Percentiles rank a stretch among this genome's conserved stretches.
Conservation (phyloP, 768 basidiomycete species). For the Exsudoporus frostii region DNA sequence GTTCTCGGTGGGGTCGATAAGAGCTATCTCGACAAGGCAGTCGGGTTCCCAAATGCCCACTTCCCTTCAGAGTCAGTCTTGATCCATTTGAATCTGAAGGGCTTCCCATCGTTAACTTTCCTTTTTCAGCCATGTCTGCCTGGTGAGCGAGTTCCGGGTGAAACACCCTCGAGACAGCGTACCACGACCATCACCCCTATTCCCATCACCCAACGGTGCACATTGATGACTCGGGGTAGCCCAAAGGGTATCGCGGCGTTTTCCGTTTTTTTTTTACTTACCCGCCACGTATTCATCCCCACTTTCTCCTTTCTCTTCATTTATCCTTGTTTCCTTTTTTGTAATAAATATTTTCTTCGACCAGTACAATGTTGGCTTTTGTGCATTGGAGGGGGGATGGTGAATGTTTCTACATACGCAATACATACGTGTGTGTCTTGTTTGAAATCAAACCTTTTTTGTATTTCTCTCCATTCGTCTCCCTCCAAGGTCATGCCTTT, state of each 20-base stretch:
- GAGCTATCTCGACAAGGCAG: conserved; percentile 80
- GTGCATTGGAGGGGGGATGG: conserved; percentile 20
- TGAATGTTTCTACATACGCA: conserved; percentile 16
- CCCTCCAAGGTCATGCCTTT: not conserved
- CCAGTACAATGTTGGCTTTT: conserved; percentile 28
- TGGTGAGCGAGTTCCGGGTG: conserved; percentile 74
- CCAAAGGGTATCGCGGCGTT: conserved; percentile 5
- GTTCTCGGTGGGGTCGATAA: conserved; percentile 88
- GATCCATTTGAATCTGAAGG: conserved; percentile 5
- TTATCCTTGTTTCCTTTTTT: conserved; percentile 23
- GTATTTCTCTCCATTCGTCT: conserved; percentile 4
- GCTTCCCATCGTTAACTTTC: not conserved
- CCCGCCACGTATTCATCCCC: conserved; percentile 5
- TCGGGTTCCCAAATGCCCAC: conserved; percentile 95
- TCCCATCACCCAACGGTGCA: conserved; percentile 38
- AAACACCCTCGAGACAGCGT: conserved; percentile 59
- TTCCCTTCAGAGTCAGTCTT: conserved; percentile 94
- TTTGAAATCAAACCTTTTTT: conserved; percentile 15
- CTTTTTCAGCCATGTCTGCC: conserved; percentile 61
- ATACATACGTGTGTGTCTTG: conserved; percentile 17
- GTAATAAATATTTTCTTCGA: conserved; percentile 24
- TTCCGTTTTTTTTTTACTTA: not conserved
- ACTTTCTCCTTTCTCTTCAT: conserved; percentile 16
- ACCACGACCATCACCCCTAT: conserved; percentile 37
- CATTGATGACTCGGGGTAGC: conserved; percentile 17